Conservation (phyloP, 225 moss, liverwort and hornwort genomes). For the Straminergon stramineum region DNA sequence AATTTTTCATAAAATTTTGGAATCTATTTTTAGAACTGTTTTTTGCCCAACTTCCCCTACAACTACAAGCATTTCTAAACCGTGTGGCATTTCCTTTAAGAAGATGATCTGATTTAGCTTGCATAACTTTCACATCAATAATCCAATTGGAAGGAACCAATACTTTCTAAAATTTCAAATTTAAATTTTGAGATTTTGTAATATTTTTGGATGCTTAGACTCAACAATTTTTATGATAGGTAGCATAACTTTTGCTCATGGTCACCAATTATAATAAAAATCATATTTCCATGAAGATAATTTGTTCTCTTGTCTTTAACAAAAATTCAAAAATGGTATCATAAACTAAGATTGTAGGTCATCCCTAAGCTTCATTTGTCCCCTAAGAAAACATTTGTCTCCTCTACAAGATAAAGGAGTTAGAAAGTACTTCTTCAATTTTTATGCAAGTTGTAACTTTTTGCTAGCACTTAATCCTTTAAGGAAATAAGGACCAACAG, state of each 20-base stretch:
- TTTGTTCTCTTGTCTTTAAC: not conserved
- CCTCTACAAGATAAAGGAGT: fast-evolving
- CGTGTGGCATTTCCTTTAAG: not conserved
- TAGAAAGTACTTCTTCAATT: not conserved
- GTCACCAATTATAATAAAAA: too few species aligned
- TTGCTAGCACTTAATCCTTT: not conserved
- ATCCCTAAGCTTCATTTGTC: not conserved
- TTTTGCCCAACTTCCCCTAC: fast-evolving
- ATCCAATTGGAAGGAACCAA: not conserved
- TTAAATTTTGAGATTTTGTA: not conserved
- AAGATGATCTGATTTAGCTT: not conserved
- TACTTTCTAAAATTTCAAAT: not conserved
- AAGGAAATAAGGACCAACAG: not conserved
- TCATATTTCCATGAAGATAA: not conserved
- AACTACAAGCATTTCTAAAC: not conserved
- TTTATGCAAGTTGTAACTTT: not conserved
- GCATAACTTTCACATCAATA: not conserved
- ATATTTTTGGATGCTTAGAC: not conserved
- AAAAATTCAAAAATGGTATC: not conserved
- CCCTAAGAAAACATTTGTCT: not conserved
- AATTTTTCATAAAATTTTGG: not conserved
- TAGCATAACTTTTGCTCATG: fast-evolving
- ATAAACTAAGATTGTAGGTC: not conserved
- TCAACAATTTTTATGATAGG: not conserved
- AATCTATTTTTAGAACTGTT: not conserved